Conservation (phyloP, 176 grass and related monocot genomes). For the Phoenix roebelenii region DNA sequence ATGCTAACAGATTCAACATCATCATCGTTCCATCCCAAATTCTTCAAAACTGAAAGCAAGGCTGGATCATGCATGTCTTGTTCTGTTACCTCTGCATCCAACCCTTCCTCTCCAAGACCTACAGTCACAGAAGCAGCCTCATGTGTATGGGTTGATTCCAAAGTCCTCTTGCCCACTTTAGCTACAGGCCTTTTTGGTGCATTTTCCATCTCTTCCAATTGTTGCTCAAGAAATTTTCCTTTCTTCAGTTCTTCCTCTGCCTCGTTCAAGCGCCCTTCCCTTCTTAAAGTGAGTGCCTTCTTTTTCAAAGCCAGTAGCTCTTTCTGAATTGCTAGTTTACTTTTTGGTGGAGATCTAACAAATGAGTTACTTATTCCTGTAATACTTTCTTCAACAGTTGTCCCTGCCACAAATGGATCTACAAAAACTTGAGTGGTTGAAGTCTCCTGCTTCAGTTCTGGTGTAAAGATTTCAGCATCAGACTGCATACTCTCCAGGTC, state of each 20-base stretch:
- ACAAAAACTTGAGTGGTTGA: conserved; percentile 18
- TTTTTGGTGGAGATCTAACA: conserved; percentile 41
- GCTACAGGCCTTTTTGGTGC: conserved; percentile 23
- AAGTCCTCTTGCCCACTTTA: conserved; percentile 21
- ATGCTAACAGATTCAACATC: conserved; percentile 11
- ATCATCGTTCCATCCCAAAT: conserved; percentile 77
- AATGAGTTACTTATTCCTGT: conserved; percentile 8
- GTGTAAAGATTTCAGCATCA: conserved; percentile 22
- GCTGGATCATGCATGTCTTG: conserved; percentile 76
- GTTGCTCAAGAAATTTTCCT: conserved; percentile 69
- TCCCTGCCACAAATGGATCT: background rate
- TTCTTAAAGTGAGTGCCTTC: conserved; percentile 73
- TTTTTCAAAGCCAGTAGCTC: conserved; percentile 92
- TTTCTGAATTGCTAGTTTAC: conserved; percentile 74
- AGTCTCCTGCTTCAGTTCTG: conserved; percentile 24
- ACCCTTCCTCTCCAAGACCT: conserved; percentile 43
- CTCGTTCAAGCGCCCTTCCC: conserved; percentile 71
- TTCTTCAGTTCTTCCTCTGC: conserved; percentile 75
- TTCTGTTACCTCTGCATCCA: conserved; percentile 64
- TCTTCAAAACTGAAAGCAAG: conserved; percentile 60
- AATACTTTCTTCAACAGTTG: background rate
- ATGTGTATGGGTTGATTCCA: background rate
- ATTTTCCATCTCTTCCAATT: conserved; percentile 82
- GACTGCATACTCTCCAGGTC: conserved; percentile 30
- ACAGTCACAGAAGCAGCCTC: conserved; percentile 23